Percentiles rank a stretch among this genome's conserved stretches.
phyloP scores from a whole-genome alignment of 2,329 filamentous ascomycete species.

The Colletotrichum tropicicola region DNA sequence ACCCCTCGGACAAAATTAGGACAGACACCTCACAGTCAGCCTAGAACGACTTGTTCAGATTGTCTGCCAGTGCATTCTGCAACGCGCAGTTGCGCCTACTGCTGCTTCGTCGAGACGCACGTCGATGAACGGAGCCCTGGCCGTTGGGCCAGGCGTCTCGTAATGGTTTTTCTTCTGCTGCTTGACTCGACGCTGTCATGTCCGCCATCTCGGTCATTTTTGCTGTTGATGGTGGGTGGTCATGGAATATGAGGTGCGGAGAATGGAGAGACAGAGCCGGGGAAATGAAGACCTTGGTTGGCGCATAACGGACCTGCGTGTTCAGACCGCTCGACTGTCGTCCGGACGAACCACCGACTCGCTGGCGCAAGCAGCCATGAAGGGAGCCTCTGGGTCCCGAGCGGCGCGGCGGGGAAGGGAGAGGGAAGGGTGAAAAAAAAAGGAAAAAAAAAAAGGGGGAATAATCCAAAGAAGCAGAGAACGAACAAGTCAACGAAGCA shows the following conservation, averaged over 20 bases:
- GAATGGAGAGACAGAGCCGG: not conserved
- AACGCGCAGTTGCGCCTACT: not conserved
- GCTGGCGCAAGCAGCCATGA: not conserved
- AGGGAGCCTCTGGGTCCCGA: not conserved
- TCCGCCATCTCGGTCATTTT: not conserved
- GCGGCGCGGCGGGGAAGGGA: not conserved
- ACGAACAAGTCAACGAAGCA: not conserved
- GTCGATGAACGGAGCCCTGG: not conserved
- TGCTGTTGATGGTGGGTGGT: not conserved
- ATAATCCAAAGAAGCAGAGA: not conserved
- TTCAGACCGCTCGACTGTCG: conserved; percentile 9
- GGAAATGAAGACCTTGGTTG: conserved; percentile 17
- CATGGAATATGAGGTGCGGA: not conserved
- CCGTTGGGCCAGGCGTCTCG: no score
- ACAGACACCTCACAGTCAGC: not conserved
- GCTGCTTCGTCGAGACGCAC: not conserved
- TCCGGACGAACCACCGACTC: conserved; percentile 14
- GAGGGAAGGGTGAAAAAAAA: not conserved
- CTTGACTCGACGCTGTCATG: not conserved
- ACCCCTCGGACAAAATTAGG: not conserved
- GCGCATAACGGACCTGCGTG: conserved; percentile 6
- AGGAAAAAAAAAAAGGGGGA: not conserved
- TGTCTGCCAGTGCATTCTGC: not conserved
- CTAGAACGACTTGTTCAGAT: not conserved
- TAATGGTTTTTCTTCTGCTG: not conserved